Evolutionary conservation across 1,284 basidiomycete species (phyloP).

Genomic region (Phenoliferia sp.): DNA sequence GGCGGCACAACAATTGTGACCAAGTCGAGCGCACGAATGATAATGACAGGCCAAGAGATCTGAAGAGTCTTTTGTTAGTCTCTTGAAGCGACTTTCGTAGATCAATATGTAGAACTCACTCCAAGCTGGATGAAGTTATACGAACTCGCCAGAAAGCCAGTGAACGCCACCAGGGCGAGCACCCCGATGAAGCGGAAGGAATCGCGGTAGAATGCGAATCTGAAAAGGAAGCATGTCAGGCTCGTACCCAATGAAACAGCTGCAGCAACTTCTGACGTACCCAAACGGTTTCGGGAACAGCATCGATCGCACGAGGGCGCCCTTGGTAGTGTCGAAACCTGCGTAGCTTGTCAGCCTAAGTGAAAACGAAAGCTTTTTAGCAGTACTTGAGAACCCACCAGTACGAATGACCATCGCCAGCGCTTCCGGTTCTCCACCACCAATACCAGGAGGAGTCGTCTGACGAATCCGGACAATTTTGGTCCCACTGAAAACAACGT

Average conservation of each 20-base stretch:
- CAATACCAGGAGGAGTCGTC: constrained; percentile 39
- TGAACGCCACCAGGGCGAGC: constrained; percentile 62
- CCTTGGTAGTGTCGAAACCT: constrained; percentile 98
- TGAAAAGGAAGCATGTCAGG: constrained; percentile 3
- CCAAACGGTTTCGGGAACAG: constrained; percentile 97
- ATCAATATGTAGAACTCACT: constrained; percentile 48
- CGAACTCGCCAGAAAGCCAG: constrained; percentile 52
- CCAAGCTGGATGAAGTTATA: constrained; percentile 89
- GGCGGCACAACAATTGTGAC: constrained; percentile 98
- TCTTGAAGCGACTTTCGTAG: neutral
- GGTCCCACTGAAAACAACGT: constrained; percentile 89
- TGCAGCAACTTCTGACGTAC: constrained; percentile 55
- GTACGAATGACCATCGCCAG: constrained; percentile 87
- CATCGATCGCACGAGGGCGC: constrained; percentile 93
- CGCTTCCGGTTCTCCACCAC: constrained; percentile 47
- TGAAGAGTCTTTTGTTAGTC: constrained; percentile 39
- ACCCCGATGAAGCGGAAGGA: constrained; percentile 88
- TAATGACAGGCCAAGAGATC: constrained; percentile 84
- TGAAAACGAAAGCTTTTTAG: too few relatives aligned
- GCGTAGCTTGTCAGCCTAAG: neutral
- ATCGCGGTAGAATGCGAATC: constrained; percentile 58
- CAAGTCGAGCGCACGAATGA: constrained; percentile 89
- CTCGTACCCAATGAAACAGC: neutral
- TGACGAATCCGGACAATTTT: constrained; percentile 86
- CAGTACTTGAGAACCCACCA: constrained; percentile 48